These are phyloP conservation scores for Tetrapisispora namnaoensis DNA, from an alignment of 805 yeast genomes.

Conservation along the genomic window DNA sequence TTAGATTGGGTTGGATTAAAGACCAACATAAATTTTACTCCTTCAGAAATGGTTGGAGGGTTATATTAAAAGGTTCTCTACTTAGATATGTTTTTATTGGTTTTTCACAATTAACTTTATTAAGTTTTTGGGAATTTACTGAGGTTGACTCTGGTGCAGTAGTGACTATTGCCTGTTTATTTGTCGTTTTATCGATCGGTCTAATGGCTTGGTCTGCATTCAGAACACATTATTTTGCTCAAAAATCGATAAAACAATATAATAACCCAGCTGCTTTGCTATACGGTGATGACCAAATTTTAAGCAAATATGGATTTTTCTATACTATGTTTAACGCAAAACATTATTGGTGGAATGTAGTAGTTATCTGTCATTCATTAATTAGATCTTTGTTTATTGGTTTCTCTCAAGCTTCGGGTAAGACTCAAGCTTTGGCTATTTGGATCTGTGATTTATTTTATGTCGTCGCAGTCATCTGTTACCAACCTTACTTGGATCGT, in stretches of 20 bases:
- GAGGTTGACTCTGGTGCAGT: conserved; percentile 80
- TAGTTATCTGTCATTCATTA: conserved; percentile 49
- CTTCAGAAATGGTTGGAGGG: conserved; percentile 47
- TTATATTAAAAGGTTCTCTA: conserved; percentile 66
- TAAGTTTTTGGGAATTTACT: conserved; percentile 83
- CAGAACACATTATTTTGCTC: conserved; percentile 57
- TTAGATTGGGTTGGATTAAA: conserved; percentile 41
- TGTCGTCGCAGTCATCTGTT: conserved; percentile 51
- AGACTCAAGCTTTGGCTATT: conserved; percentile 66
- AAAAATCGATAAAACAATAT: conserved; percentile 44
- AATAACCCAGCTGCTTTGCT: conserved; percentile 81
- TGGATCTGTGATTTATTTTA: conserved; percentile 69
- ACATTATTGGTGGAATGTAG: conserved; percentile 74
- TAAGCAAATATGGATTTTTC: conserved; percentile 77
- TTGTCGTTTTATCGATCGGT: conserved; percentile 50
- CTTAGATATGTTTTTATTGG: conserved; percentile 77
- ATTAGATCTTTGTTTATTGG: conserved; percentile 66
- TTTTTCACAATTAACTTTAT: conserved; percentile 66
- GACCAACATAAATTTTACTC: conserved; percentile 35
- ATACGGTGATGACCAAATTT: conserved; percentile 64
- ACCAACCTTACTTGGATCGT: conserved; percentile 69
- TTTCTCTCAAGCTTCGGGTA: conserved; percentile 72
- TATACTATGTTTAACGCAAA: conserved; percentile 82
- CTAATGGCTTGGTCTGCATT: conserved; percentile 56
- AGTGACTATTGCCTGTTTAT: conserved; percentile 66